Evolutionary conservation across 257 asterid species (phyloP), one percentile per base, ranked within the genome.

Genomic region (Euphrasia confusa): DNA sequence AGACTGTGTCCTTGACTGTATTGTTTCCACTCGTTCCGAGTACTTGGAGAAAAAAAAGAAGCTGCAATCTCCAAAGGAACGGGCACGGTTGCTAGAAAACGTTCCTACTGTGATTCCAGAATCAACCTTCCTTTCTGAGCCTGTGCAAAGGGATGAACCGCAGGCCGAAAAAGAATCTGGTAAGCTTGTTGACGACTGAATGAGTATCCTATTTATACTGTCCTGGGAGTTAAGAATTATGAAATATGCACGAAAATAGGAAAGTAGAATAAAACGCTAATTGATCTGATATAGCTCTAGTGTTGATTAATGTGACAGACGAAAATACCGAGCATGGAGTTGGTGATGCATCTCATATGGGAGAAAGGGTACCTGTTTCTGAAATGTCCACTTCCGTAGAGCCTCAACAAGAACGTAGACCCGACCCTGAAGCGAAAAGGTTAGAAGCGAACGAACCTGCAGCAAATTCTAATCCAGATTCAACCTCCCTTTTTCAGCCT

Each of bases 61-160:
- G 61, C 79, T 90, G 15, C 78, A 79, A 71, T 68, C 57, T 68
- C 82, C 83, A 8, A 32, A 73, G 1, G 96, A 85, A 75, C 74
- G 44, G 60, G 28, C 58, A 62, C 68, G 68, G 61, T 68, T 85
- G 72, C 79, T 81, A 3, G 67, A 70, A 55, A 68, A 64, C 66
- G 63, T 72, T 48, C 95, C 93, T 2, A 54, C 10, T 24, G 88
- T 90, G 67, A 82, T 76, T 58, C 67, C 67, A 1, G 42, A 70
- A 58, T 59, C 81, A 33, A 72, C 44, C 61, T 24, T 30, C 28
- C 69, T 15, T 52, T 24, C 67, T 32, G 49, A 65, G 64, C 55
- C 65, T n/a, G 37, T 44, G 58, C 64, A 70, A 40, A n/a, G 49
- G 42, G 32, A 64, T 37, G 68, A 60, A 52, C 64, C 54, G 65